phyloP scores from a whole-genome alignment of 176 grass and related monocot species.

The Aegilops bicornis region DNA sequence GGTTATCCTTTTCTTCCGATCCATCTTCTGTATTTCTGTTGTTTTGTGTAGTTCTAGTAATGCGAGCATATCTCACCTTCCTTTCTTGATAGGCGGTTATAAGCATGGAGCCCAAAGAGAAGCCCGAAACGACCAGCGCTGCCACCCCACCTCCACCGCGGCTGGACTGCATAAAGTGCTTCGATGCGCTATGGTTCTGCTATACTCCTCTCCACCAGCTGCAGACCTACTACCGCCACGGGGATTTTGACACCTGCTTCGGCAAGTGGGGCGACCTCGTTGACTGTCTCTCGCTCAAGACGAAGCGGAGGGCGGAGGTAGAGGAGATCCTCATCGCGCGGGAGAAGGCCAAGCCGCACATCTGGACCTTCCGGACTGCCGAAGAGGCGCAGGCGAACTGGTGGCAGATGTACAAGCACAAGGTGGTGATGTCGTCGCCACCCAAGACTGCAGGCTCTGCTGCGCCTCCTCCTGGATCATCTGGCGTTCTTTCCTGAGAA shows the following conservation, averaged over 20 bases:
- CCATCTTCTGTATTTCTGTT: neutral
- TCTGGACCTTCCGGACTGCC: slow-evolving; percentile 76
- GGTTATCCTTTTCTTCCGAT: neutral
- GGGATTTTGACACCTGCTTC: slow-evolving; percentile 84
- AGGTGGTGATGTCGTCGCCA: slow-evolving; percentile 1
- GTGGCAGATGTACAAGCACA: slow-evolving; percentile 62
- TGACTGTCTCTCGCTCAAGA: slow-evolving; percentile 81
- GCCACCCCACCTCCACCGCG: neutral
- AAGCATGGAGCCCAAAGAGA: slow-evolving; percentile 40
- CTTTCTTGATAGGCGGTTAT: neutral
- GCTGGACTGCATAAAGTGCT: slow-evolving; percentile 78
- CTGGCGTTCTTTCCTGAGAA: no score
- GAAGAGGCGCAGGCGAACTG: slow-evolving; percentile 71
- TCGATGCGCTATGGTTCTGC: slow-evolving; percentile 94
- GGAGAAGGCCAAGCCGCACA: slow-evolving; percentile 65
- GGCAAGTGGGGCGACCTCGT: slow-evolving; percentile 72
- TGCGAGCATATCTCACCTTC: neutral
- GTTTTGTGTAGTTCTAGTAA: neutral
- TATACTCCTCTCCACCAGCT: slow-evolving; percentile 90
- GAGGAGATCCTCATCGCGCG: slow-evolving; percentile 66
- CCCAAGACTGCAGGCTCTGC: neutral
- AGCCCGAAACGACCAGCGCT: neutral
- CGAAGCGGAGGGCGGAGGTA: slow-evolving; percentile 49
- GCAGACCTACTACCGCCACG: slow-evolving; percentile 81
- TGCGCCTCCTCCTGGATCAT: neutral